Base-by-base conservation (phyloP, 2,329 filamentous ascomycete species). In the Neonectria punicea region DNA sequence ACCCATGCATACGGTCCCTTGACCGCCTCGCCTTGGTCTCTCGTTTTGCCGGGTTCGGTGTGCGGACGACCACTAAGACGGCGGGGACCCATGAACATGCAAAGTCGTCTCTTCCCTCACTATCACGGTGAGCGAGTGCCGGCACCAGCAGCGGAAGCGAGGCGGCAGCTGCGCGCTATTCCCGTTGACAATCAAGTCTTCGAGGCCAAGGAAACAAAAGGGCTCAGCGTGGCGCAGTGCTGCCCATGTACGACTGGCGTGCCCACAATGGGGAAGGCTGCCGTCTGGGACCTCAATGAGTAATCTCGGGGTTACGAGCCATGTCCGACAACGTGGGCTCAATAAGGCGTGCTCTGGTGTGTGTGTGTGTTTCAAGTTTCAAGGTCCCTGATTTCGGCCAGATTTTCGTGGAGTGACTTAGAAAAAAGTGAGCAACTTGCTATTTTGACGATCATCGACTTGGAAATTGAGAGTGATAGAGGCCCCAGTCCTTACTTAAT, bases 61-160 rank as follows among this genome's bases (percentile, higher is more conserved):
- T 57, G 28, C 39, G 14, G 32, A 34, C 32, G 32, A 34, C 51
- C 32, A 50, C 56, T 41, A 61, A 65, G 46, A 36, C 25, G 5
- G 25, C 25, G 25, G 25, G 25, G 32, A 34, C 5, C n/a, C 53
- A 53, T 32, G 25, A 53, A 25, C 53, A 20, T 39, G 16, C 6
- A 20, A 11, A 53, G 57, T 54, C 41, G 57, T 53, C 62, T 65
- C 62, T 65, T 65, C 49, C 43, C 62, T 65, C 62, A 49, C 34
- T 28, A 25, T 20, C 51, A 22, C 51, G 58, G 58, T 55, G 58
- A 51, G 49, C 5, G 28, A 51, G 30, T 6, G 47, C 39, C 14
- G n/a, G 3, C 44, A 28, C 44, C 6, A 13, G 0, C 20, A 25
- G 18, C 43, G 25, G 46, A 30, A 49, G 13, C 13, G 44, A 28